A percentile compares a stretch with the other conserved stretches of the same genome.
phyloP scores from a whole-genome alignment of 768 basidiomycete genomes.

The Suillus alpinus region DNA sequence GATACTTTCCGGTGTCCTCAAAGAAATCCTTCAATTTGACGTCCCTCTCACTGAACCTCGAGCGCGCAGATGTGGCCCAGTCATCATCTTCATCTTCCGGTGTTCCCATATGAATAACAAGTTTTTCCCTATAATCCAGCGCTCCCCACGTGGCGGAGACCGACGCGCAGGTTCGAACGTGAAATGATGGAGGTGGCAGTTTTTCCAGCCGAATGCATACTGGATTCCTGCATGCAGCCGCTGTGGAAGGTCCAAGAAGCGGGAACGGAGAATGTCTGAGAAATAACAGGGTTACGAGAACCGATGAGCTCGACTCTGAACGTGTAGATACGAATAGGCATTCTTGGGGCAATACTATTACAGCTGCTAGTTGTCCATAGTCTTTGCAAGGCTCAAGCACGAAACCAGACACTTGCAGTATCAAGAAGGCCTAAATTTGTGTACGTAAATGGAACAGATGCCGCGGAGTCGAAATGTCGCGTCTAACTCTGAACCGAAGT shows the following conservation, averaged over 20 bases:
- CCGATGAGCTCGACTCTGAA: slow-evolving; percentile 16
- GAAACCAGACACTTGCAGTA: not conserved
- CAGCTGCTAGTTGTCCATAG: not conserved
- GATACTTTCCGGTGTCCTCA: slow-evolving; percentile 4
- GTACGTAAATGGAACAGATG: not conserved
- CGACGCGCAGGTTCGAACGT: slow-evolving; percentile 6
- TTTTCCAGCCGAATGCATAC: slow-evolving; percentile 17
- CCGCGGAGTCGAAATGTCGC: not conserved
- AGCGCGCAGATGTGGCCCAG: not conserved
- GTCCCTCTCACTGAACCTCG: slow-evolving; percentile 10
- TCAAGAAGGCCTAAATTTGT: not conserved
- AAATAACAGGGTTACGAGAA: slow-evolving; percentile 17
- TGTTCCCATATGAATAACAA: slow-evolving; percentile 2
- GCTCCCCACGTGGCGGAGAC: not conserved
- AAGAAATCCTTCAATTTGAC: slow-evolving; percentile 9
- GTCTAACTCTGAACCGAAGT: not conserved
- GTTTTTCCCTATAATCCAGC: not conserved
- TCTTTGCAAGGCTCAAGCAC: not conserved
- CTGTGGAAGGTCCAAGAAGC: slow-evolving; percentile 16
- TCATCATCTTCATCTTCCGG: slow-evolving; percentile 6
- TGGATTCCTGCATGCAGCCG: slow-evolving; percentile 19
- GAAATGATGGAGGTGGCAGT: slow-evolving; percentile 18
- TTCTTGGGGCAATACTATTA: not conserved
- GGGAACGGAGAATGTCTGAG: slow-evolving; percentile 18
- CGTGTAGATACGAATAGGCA: slow-evolving; percentile 14